Percentiles rank a stretch among this genome's conserved stretches.
These are phyloP conservation scores for Aspergillus fischeri DNA, from an alignment of 2,329 filamentous ascomycete genomes.

Conservation along the genomic window DNA sequence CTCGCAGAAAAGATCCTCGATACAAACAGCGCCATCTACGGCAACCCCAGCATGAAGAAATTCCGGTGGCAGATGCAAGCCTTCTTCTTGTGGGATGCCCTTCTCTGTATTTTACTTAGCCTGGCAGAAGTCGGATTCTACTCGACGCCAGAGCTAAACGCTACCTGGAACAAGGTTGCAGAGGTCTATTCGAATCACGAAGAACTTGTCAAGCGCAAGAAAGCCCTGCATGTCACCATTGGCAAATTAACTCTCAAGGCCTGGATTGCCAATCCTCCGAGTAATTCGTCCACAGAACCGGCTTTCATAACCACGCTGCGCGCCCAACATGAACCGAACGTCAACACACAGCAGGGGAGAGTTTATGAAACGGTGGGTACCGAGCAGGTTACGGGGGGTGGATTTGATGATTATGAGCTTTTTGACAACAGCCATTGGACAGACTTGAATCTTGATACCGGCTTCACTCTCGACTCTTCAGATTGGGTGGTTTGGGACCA, in stretches of 20 bases:
- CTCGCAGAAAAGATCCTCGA: conserved; percentile 17
- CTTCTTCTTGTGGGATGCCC: conserved; percentile 48
- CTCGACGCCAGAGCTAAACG: conserved; percentile 21
- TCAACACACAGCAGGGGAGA: not conserved
- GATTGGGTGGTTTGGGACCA: not conserved
- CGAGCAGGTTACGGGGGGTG: not conserved
- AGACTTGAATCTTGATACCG: not conserved
- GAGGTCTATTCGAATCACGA: conserved; percentile 41
- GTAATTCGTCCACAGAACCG: conserved; percentile 3
- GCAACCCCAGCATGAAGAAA: conserved; percentile 30
- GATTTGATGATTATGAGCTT: not conserved
- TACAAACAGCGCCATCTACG: conserved; percentile 33
- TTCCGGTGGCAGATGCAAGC: conserved; percentile 43
- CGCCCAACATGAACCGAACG: conserved; percentile 1
- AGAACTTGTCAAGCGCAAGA: conserved; percentile 29
- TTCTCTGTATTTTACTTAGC: conserved; percentile 44
- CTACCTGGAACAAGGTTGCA: conserved; percentile 43
- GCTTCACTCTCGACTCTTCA: not conserved
- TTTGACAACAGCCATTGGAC: not conserved
- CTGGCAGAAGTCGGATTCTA: conserved; percentile 29
- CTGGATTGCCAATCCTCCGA: conserved; percentile 9
- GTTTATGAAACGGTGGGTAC: not conserved
- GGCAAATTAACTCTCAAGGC: conserved; percentile 6
- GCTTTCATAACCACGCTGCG: conserved; percentile 9
- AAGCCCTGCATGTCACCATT: conserved; percentile 2